Conservation (phyloP, 2,329 filamentous ascomycete genomes). For the Exophiala alcalophila region DNA sequence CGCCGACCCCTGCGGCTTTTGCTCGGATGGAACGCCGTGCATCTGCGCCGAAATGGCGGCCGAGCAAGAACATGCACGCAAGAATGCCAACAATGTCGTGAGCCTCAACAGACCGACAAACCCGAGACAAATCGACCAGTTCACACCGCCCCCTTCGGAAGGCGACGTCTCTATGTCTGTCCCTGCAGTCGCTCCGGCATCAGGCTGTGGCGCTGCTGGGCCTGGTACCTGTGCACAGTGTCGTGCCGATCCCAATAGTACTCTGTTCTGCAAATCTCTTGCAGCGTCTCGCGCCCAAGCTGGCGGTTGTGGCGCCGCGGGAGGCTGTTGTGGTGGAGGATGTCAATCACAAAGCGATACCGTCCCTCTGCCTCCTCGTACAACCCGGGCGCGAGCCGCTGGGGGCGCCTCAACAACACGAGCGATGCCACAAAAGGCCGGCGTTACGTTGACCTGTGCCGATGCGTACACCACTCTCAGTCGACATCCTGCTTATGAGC, state of each 20-base stretch:
- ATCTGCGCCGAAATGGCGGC: constrained; percentile 68
- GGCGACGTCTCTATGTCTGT: constrained; percentile 57
- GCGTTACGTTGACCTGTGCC: constrained; percentile 66
- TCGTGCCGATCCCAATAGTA: constrained; percentile 71
- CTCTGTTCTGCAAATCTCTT: constrained; percentile 77
- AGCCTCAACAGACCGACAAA: background rate
- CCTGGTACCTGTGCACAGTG: constrained; percentile 79
- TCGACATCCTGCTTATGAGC: constrained; percentile 71
- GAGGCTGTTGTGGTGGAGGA: constrained; percentile 20
- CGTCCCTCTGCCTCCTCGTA: constrained; percentile 26
- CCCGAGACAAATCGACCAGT: constrained; percentile 39
- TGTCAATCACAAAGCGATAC: constrained; percentile 30
- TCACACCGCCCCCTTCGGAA: constrained; percentile 54
- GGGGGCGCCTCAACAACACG: no score
- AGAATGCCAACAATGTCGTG: constrained; percentile 29
- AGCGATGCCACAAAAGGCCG: constrained; percentile 40
- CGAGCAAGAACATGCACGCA: constrained; percentile 35
- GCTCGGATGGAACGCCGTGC: constrained; percentile 76
- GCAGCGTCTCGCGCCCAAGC: constrained; percentile 55
- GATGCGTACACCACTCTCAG: constrained; percentile 76
- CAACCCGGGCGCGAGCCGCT: constrained; percentile 29
- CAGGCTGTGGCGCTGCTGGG: constrained; percentile 57
- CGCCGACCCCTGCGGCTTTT: constrained; percentile 76
- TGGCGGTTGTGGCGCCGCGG: no score
- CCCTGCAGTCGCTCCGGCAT: constrained; percentile 34